phyloP scores from a whole-genome alignment of 768 basidiomycete genomes.

The Austroboletus eburneus region DNA sequence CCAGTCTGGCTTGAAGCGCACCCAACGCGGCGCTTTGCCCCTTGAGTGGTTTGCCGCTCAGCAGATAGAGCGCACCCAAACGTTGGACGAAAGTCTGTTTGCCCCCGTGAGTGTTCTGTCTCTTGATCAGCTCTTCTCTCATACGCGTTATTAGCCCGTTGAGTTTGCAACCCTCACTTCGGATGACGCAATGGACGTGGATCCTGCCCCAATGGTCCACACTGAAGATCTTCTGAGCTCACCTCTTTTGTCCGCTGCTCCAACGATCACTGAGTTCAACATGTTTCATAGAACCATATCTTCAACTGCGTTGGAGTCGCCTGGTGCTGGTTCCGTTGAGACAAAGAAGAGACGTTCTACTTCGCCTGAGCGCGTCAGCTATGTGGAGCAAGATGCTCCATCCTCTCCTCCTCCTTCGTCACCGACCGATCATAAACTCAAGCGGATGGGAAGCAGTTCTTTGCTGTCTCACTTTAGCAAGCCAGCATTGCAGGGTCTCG shows the following conservation, averaged over 20 bases:
- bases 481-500: constrained; percentile 51
- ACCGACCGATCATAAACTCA: constrained; percentile 45
- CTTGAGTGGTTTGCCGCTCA: constrained; percentile 49
- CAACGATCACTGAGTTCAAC: constrained; percentile 51
- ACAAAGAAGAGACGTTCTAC: constrained; percentile 56
- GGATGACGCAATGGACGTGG: constrained; percentile 79
- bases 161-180: constrained; percentile 41
- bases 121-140: constrained; percentile 5
- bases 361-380: constrained; percentile 46
- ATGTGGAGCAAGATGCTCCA: constrained; percentile 35
- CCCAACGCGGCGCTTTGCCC: constrained; percentile 62
- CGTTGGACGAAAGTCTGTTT: constrained; percentile 27
- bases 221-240: constrained; percentile 31
- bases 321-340: constrained; percentile 35
- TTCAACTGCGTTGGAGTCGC: constrained; percentile 43
- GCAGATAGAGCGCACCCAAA: constrained; percentile 15
- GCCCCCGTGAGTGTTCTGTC: constrained; percentile 21
- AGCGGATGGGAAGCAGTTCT: constrained; percentile 35
- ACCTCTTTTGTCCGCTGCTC: constrained; percentile 46
- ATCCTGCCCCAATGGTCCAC: constrained; percentile 46
- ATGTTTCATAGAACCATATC: constrained; percentile 61
- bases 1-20: constrained; percentile 46
- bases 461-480: constrained; percentile 42
- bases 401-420: constrained; percentile 52
- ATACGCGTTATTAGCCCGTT: constrained; percentile 24